phyloP scores from a whole-genome alignment of 176 grass and related monocot genomes.

The Elaeis guineensis region DNA sequence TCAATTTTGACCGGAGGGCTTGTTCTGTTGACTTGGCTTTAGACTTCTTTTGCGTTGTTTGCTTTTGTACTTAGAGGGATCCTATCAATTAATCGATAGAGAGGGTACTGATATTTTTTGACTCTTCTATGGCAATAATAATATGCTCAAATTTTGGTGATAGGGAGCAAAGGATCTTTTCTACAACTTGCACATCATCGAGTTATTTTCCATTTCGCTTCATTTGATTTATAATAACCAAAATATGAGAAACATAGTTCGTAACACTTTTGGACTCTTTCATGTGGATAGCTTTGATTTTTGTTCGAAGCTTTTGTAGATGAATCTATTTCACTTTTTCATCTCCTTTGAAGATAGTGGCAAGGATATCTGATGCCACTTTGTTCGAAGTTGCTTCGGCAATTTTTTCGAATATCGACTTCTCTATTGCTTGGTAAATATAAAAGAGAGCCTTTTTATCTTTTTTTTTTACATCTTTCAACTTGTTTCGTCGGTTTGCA shows the following conservation, averaged over 20 bases:
- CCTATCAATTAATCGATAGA: background rate
- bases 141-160: too few species aligned
- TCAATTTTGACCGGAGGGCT: background rate
- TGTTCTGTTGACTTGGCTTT: background rate
- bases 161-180: background rate
- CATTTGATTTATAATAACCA: too few species aligned
- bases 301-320: too few species aligned
- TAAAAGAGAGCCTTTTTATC: background rate
- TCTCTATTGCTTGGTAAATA: background rate
- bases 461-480: background rate
- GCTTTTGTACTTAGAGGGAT: background rate
- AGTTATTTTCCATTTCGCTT: too few species aligned
- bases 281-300: too few species aligned
- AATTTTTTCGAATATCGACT: background rate
- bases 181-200: background rate
- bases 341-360: background rate
- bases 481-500: background rate
- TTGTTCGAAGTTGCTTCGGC: background rate
- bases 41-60: background rate
- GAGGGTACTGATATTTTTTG: background rate
- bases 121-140: too few species aligned
- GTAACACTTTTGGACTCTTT: too few species aligned
- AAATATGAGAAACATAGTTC: too few species aligned
- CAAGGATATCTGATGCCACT: too few species aligned
- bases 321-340: background rate